Base-by-base conservation (phyloP, 176 grass and related monocot genomes). In the Raddia guianensis region DNA sequence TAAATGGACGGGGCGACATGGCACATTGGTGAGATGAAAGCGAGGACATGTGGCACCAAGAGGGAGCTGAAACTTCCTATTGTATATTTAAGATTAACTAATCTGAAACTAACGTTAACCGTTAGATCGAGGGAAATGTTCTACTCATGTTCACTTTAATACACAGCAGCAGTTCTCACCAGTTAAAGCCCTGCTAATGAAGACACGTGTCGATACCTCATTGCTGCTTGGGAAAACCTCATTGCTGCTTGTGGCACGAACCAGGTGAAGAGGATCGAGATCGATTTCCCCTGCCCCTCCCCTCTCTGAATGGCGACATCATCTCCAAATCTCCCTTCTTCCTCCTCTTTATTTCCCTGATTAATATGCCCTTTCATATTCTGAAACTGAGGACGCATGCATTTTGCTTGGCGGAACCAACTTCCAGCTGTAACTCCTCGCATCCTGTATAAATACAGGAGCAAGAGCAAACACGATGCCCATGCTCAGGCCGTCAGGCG, bases 301-400 rank as follows among this genome's bases (percentile, higher is more conserved):
- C 37, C 62, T 68, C 43, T 48, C 84, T 92, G 55, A 88, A 94
- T 91, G 84, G 82, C 81, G 80, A 82, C 72, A 74, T 58, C 80
- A 3, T 44, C 84, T 54, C 60, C 82, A 60, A 82, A 86, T 68
- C 89, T 63, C 80, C 16, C 33, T 33, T 19, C 60, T 14, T 70
- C 74, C 62, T 16, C 77, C 52, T 86, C 89, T 85, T 84, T 77
- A 74, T 69, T 83, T 82, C 70, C 70, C 27, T 27, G 27, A 27
- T 27, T 27, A 27, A 27, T 27, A 27, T 27, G 27, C 37, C 37
- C 37, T 40, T 40, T 5, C 37, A 40, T 5, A 5, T 40, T 40
- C 37, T 40, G 37, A 40, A 40, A 40, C 37, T 40, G 37, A 40
- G 37, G 45, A 5, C 27, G 0, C 77, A 55, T 20, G 5, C 77